Evolutionary conservation across 768 basidiomycete genomes (phyloP).

Genomic region (Calvatia gigantea): DNA sequence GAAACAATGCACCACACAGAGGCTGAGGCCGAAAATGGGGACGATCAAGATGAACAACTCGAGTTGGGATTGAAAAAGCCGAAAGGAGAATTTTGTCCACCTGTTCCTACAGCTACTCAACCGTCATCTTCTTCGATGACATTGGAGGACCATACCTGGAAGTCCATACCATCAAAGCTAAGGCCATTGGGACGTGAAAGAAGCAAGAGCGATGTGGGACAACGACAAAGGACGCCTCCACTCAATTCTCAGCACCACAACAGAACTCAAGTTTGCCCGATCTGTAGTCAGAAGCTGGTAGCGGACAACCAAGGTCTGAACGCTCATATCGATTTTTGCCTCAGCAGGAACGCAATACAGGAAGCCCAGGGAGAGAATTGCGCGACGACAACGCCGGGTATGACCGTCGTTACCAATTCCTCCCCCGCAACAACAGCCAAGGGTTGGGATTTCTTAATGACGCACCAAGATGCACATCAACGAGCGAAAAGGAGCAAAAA

Average conservation of each 20-base stretch:
- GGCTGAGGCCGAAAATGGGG: slow-evolving; percentile 15
- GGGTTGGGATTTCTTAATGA: slow-evolving; percentile 1
- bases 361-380: slow-evolving; percentile 56
- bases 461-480: not conserved
- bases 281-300: slow-evolving; percentile 59
- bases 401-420: not conserved
- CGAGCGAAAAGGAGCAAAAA: not conserved
- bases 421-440: not conserved
- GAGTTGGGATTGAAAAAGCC: not conserved
- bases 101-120: slow-evolving; percentile 24
- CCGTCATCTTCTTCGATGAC: not conserved
- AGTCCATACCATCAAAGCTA: not conserved
- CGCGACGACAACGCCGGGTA: slow-evolving; percentile 11
- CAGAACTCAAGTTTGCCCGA: slow-evolving; percentile 59
- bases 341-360: slow-evolving; percentile 74
- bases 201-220: slow-evolving; percentile 20
- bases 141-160: not conserved
- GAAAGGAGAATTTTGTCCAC: slow-evolving; percentile 17
- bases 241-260: not conserved
- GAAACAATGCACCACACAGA: slow-evolving; percentile 29
- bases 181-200: slow-evolving; percentile 13
- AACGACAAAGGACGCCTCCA: slow-evolving; percentile 5
- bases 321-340: slow-evolving; percentile 85
- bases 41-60: slow-evolving; percentile 17
- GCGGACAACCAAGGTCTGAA: slow-evolving; percentile 80